Evolutionary conservation across 192 early-diverging fungal species (phyloP), one percentile per base, ranked within the genome.

Genomic region (Chytriomyces confervae): DNA sequence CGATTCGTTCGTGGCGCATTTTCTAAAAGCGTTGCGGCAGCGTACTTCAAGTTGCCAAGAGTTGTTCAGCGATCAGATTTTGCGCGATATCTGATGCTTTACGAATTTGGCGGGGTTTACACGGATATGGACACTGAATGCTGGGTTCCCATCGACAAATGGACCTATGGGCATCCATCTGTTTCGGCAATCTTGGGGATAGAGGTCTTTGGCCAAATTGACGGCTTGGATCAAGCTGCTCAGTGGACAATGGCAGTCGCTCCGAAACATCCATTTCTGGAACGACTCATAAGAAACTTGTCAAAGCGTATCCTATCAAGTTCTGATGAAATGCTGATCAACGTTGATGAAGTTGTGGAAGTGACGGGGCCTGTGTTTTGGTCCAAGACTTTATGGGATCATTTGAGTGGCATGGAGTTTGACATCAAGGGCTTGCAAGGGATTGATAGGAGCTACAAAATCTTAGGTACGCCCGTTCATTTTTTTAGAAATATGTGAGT

Each of bases 241-340:
- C 78, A 80, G 45, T 82, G 81, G 81, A 80, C 81, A 3, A 68
- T 81, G 9, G 78, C 78, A n/a, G 7, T 49, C 6, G 46, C 20
- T 5, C 70, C 81, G 13, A 47, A 44, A 24, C 81, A 82, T 63
- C 78, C 78, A 9, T 50, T 81, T n/a, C 11, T 80, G 66, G 16
- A 18, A n/a, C 18, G 1, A 24, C 23, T 69, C 10, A 62, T 80
- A 13, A n/a, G 20, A 7, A 13, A 51, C 18, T 20, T 77, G 51
- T 23, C 75, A 13, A 49, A 43, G 11, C 36, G 11, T 6, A 75
- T 75, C 60, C 44, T 20, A 5, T n/a, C 9, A 5, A 20, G 61
- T 3, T 62, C 60, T 20, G 57, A 29, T 10, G 29, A 75, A 8
- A 7, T 49, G 13, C 60, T 75, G 29, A 44, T 23, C n/a, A 20